These are phyloP conservation scores for Calocera cornea DNA, from an alignment of 768 basidiomycete species.

Conservation along the genomic window DNA sequence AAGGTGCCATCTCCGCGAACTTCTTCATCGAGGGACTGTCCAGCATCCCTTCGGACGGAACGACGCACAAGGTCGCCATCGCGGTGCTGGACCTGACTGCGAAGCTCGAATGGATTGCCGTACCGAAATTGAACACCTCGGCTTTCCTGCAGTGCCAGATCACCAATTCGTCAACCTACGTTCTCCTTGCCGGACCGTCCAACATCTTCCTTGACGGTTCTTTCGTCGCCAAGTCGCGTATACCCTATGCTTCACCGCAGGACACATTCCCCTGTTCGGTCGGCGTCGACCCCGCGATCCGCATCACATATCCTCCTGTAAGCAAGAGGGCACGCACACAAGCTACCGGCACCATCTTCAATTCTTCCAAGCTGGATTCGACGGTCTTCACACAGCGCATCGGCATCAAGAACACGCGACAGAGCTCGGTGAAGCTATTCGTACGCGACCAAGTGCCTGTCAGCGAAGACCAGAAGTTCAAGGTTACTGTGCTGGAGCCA, in stretches of 20 bases:
- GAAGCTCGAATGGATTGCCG: conserved; percentile 34
- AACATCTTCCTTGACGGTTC: conserved; percentile 44
- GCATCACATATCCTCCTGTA: conserved; percentile 25
- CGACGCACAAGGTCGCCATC: conserved; percentile 42
- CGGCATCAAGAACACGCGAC: conserved; percentile 14
- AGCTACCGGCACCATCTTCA: conserved; percentile 7
- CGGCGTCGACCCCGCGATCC: conserved; percentile 27
- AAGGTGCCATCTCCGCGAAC: conserved; percentile 40
- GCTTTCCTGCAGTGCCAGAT: conserved; percentile 43
- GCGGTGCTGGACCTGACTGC: conserved; percentile 28
- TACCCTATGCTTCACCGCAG: conserved; percentile 35
- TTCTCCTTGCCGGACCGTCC: conserved; percentile 41
- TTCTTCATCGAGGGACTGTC: conserved; percentile 39
- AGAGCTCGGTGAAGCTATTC: conserved; percentile 12
- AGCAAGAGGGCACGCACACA: conserved; percentile 8
- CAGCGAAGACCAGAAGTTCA: conserved; percentile 12
- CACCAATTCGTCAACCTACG: conserved; percentile 45
- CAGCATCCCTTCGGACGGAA: conserved; percentile 41
- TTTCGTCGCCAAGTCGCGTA: conserved; percentile 40
- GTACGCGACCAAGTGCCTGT: conserved; percentile 22
- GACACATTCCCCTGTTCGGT: conserved; percentile 45
- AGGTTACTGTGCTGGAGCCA: conserved; percentile 10
- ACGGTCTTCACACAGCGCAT: conserved; percentile 13
- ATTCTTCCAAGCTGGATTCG: conserved; percentile 2
- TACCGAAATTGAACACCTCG: conserved; percentile 36